Evolutionary conservation across 1,284 basidiomycete genomes (phyloP).

Genomic region (Prillingera fragicola): DNA sequence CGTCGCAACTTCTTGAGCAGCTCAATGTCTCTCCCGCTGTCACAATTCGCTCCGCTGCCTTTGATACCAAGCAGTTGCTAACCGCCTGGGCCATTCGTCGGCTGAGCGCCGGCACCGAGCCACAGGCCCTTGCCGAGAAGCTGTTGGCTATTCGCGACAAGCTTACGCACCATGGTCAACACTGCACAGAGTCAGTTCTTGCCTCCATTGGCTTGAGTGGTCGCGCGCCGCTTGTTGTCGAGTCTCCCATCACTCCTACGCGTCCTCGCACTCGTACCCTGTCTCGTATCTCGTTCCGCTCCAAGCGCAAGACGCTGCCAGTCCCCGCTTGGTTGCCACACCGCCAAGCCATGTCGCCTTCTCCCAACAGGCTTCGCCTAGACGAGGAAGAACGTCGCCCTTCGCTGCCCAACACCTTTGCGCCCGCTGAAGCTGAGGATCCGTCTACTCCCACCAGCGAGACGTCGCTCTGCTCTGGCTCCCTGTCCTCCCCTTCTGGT

Average conservation of each 20-base stretch:
- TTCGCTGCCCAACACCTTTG: constrained; percentile 23
- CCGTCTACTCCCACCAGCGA: neutral
- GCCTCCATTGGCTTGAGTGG: constrained; percentile 11
- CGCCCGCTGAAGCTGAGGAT: neutral
- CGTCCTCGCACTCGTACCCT: constrained; percentile 7
- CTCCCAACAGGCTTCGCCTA: constrained; percentile 6
- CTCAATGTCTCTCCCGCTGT: constrained; percentile 15
- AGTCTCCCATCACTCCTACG: neutral
- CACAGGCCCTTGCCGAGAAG: constrained; percentile 12
- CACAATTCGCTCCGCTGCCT: neutral
- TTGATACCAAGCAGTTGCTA: constrained; percentile 6
- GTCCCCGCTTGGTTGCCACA: constrained; percentile 23
- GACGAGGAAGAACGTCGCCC: constrained; percentile 25
- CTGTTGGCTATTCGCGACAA: constrained; percentile 10
- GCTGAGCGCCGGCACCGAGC: constrained; percentile 18
- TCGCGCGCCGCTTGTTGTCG: neutral
- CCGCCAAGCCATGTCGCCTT: too few species aligned
- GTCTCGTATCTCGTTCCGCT: constrained; percentile 9
- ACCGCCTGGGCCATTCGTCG: constrained; percentile 25
- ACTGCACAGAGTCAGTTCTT: too few species aligned
- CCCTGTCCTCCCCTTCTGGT: neutral
- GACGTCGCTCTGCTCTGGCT: too few species aligned
- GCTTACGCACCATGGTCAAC: constrained; percentile 10
- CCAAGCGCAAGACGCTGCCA: constrained; percentile 15
- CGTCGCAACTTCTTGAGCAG: constrained; percentile 22